Evolutionary conservation across 192 early-diverging fungal genomes (phyloP), one percentile per base, ranked within the genome.

Genomic region (Coemansia sp.): DNA sequence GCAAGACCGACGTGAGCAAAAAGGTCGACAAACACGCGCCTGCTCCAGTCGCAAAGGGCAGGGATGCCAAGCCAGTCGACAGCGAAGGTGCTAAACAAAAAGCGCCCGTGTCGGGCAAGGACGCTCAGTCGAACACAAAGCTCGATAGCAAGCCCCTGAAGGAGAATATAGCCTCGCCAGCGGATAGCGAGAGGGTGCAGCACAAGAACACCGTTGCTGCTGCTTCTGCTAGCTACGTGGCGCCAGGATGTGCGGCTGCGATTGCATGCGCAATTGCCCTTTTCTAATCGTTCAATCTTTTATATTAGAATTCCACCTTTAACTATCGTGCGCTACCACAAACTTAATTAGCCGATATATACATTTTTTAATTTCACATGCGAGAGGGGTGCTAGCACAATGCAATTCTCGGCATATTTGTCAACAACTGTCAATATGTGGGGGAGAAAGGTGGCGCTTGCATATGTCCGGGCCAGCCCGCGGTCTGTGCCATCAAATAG

Each of bases 1-100:
- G 65, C 71, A 82, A 74, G 63, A 65, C 39, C 38, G 64, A 66
- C 9, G 51, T 31, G n/a, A 39, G 23, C 60, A 72, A 67, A 55
- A 65, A 70, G 62, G 14, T 69, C 19, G 64, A 48, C 53, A 72
- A 46, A 44, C 25, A 34, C 27, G 17, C n/a, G 21, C 9, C 34
- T 2, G 27, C 21, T 15, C 29, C 21, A 41, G 32, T 12, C 17
- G 37, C 50, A 58, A 53, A 25, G 39, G 31, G 6, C 29, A 45
- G 29, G 29, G 27, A 58, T 5, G 55, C 6, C 41, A 69, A 27
- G 41, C 11, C 63, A 46, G 44, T 27, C 25, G 62, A 61, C 34
- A 34, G 44, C 32, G 60, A 60, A 25, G 25, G 11, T 8, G 19
- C 29, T 57, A 57, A 57, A 44, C 55, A 46, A 19, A 58, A 58